Evolutionary conservation across 192 early-diverging fungal species (phyloP).

Genomic region (Diversispora epigaea): DNA sequence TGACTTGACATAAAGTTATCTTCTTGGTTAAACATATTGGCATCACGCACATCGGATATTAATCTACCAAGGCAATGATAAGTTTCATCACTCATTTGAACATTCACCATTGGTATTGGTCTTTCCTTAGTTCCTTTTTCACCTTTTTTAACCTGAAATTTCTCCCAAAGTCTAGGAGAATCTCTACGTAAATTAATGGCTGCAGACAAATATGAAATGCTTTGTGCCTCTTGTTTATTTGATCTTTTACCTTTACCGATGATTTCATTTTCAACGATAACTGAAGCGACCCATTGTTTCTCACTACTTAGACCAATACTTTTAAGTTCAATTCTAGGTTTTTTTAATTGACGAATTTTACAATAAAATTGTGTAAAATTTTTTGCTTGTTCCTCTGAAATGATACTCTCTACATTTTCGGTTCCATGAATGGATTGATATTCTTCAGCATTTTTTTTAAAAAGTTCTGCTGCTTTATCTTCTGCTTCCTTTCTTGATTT

Average conservation of each 20-base stretch:
- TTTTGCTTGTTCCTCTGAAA: conserved; percentile 40
- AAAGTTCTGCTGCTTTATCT: conserved; percentile 38
- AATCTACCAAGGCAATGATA: conserved; percentile 36
- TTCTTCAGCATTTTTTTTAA: conserved; percentile 43
- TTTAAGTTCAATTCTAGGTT: conserved; percentile 38
- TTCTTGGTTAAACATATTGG: background rate
- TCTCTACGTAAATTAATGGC: conserved; percentile 46
- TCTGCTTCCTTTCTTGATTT: conserved; percentile 39
- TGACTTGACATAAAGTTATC: background rate
- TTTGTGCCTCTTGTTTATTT: conserved; percentile 45
- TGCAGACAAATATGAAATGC: conserved; percentile 39
- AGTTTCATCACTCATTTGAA: conserved; percentile 39
- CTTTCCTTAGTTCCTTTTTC: conserved; percentile 37
- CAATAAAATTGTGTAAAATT: conserved; percentile 45
- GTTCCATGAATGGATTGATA: conserved; percentile 37
- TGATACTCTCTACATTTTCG: conserved; percentile 32
- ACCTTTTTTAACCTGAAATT: conserved; percentile 38
- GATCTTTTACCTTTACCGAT: conserved; percentile 40
- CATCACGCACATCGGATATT: conserved; percentile 31
- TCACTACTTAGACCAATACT: conserved; percentile 40
- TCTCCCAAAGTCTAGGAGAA: conserved; percentile 38
- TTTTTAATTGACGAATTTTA: conserved; percentile 38
- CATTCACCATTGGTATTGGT: conserved; percentile 38
- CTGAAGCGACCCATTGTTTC: conserved; percentile 41
- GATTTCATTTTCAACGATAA: conserved; percentile 37